These are phyloP conservation scores for Ogataea paradorogensis DNA, from an alignment of 805 yeast species.

Conservation along the genomic window DNA sequence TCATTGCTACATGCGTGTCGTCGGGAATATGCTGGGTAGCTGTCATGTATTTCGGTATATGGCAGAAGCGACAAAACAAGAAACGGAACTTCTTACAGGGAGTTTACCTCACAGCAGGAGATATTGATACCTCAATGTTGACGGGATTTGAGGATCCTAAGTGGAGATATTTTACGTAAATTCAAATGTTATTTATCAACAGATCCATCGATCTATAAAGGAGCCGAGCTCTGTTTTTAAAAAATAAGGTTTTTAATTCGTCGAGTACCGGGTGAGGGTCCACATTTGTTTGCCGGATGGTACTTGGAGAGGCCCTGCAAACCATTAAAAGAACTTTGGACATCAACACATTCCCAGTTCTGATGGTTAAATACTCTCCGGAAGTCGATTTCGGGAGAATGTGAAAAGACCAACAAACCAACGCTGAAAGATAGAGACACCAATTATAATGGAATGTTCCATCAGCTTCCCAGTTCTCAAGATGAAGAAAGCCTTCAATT, in stretches of 20 bases:
- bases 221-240: background rate
- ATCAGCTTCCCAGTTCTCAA: slow-evolving; percentile 21
- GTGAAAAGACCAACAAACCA: slow-evolving; percentile 16
- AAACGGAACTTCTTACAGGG: slow-evolving; percentile 13
- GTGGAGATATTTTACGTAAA: slow-evolving; percentile 17
- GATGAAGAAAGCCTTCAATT: slow-evolving; percentile 14
- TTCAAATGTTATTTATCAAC: background rate
- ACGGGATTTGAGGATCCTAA: slow-evolving; percentile 15
- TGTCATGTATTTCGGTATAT: slow-evolving; percentile 12
- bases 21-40: slow-evolving; percentile 17
- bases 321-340: background rate
- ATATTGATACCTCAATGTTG: slow-evolving; percentile 14
- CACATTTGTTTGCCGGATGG: background rate
- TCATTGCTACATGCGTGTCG: slow-evolving; percentile 17
- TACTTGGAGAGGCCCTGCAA: background rate
- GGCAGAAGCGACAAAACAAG: slow-evolving; percentile 15
- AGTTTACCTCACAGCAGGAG: slow-evolving; percentile 8
- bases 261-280: background rate
- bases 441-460: slow-evolving; percentile 20
- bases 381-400: background rate
- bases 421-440: slow-evolving; percentile 18
- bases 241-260: background rate
- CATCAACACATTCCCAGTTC: background rate
- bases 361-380: background rate
- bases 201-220: background rate